phyloP scores from a whole-genome alignment of 352 stramenopile species.

The Globisporangium ultimum region DNA sequence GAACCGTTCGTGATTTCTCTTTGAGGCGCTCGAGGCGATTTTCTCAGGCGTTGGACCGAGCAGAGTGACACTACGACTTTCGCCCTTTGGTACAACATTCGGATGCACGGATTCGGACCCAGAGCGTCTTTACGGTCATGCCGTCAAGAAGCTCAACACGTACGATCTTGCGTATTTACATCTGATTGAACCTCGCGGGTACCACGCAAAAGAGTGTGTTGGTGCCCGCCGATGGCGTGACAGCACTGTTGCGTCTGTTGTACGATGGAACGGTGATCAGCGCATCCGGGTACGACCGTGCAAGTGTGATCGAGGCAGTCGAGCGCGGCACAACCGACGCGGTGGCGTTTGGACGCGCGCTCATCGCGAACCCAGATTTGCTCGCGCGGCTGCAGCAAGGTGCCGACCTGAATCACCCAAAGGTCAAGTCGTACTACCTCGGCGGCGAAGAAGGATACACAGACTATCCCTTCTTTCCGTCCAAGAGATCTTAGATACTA shows the following conservation, averaged over 20 bases:
- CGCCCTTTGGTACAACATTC: too few relatives aligned
- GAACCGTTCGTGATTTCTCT: too few relatives aligned
- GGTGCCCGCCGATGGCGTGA: constrained; percentile 32
- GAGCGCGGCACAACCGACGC: constrained; percentile 33
- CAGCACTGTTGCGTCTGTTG: constrained; percentile 27
- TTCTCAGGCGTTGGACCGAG: too few relatives aligned
- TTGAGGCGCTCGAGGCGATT: too few relatives aligned
- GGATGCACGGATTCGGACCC: constrained; percentile 33
- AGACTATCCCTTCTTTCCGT: too few relatives aligned
- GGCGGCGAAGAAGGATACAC: too few relatives aligned
- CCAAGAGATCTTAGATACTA: too few relatives aligned
- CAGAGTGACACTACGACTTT: too few relatives aligned
- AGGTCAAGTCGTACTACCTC: too few relatives aligned
- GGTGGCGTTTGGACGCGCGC: constrained; percentile 48
- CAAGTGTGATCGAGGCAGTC: too few relatives aligned
- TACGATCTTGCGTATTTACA: constrained; percentile 47
- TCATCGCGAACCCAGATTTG: constrained; percentile 64
- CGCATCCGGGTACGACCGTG: constrained; percentile 37
- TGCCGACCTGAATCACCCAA: background rate
- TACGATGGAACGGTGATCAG: constrained; percentile 50
- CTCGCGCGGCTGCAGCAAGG: constrained; percentile 34
- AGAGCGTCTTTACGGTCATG: constrained; percentile 28
- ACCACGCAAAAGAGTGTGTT: constrained; percentile 22
- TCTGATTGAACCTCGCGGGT: constrained; percentile 39
- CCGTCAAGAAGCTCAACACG: constrained; percentile 26